A percentile compares a stretch with the other conserved stretches of the same genome.
Evolutionary conservation across 2,329 filamentous ascomycete species (phyloP).

Genomic region (Sarocladium brachiariae): DNA sequence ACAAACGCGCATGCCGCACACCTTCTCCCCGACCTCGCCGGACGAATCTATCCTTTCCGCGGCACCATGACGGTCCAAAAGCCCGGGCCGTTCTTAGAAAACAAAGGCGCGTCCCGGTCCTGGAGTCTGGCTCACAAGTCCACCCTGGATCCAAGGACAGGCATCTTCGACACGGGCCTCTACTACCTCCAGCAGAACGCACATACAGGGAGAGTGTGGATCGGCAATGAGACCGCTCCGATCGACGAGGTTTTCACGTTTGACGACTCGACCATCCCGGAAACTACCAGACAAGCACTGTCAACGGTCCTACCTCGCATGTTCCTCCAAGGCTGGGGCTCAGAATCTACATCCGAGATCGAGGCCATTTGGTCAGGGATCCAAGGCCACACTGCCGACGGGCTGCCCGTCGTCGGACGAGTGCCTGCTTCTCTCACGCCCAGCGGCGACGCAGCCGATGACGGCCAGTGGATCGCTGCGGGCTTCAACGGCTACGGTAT

Average conservation of each 20-base stretch:
- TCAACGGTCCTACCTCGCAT: slow-evolving; percentile 30
- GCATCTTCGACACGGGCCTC: slow-evolving; percentile 24
- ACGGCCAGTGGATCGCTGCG: slow-evolving; percentile 41
- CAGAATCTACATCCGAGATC: slow-evolving; percentile 18
- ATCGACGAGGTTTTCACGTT: slow-evolving; percentile 32
- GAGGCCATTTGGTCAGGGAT: slow-evolving; percentile 40
- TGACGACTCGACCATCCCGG: slow-evolving; percentile 34
- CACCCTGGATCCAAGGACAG: slow-evolving; percentile 39
- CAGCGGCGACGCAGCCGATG: slow-evolving; percentile 8
- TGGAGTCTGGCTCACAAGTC: slow-evolving; percentile 39
- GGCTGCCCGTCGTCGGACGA: slow-evolving; percentile 38
- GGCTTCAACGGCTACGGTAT: slow-evolving; percentile 44
- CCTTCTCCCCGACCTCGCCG: slow-evolving; percentile 39
- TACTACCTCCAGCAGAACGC: slow-evolving; percentile 21
- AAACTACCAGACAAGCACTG: slow-evolving; percentile 24
- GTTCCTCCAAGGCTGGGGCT: slow-evolving; percentile 27
- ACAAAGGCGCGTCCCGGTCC: slow-evolving; percentile 25
- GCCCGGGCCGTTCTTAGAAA: slow-evolving; percentile 25
- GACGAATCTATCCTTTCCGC: slow-evolving; percentile 34
- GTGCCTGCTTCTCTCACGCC: slow-evolving; percentile 24
- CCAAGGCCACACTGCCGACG: slow-evolving; percentile 37
- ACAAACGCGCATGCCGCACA: slow-evolving; percentile 47
- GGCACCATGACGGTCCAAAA: slow-evolving; percentile 42
- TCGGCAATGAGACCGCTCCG: slow-evolving; percentile 40
- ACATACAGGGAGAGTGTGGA: slow-evolving; percentile 36